These are phyloP conservation scores for Tuber borchii DNA, from an alignment of 495 filamentous ascomycete genomes.

Conservation along the genomic window DNA sequence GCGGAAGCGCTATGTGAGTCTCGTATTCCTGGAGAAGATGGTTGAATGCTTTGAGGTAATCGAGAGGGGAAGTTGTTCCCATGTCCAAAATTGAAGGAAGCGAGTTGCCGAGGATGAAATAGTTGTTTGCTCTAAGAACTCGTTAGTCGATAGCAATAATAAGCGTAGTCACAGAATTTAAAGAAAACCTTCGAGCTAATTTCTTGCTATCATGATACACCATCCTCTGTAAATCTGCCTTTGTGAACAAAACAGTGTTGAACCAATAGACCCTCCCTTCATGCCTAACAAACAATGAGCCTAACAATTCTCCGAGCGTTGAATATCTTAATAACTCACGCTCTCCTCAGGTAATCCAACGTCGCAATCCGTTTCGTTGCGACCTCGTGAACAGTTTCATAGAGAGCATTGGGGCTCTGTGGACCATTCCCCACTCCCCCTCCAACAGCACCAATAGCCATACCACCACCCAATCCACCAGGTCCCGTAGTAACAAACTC, in stretches of 20 bases:
- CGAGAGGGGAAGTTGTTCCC: slow-evolving; percentile 63
- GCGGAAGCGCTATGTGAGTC: slow-evolving; percentile 51
- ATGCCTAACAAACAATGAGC: slow-evolving; percentile 53
- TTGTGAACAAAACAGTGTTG: slow-evolving; percentile 87
- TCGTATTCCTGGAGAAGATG: slow-evolving; percentile 87
- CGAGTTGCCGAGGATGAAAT: slow-evolving; percentile 84
- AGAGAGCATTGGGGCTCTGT: slow-evolving; percentile 60
- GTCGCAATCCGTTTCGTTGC: slow-evolving; percentile 94
- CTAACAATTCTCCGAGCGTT: neutral
- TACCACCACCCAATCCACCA: slow-evolving; percentile 15
- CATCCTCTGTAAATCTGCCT: slow-evolving; percentile 68
- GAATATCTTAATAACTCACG: slow-evolving; percentile 52
- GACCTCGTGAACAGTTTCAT: slow-evolving; percentile 82
- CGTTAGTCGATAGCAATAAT: slow-evolving; percentile 8
- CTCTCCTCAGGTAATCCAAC: slow-evolving; percentile 83
- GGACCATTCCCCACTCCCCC: slow-evolving; percentile 43
- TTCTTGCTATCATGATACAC: slow-evolving; percentile 79
- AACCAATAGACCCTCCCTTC: slow-evolving; percentile 96
- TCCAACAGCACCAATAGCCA: slow-evolving; percentile 17
- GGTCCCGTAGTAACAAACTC: slow-evolving; percentile 18
- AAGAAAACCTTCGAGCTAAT: slow-evolving; percentile 57
- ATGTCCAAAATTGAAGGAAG: slow-evolving; percentile 83
- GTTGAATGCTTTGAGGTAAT: slow-evolving; percentile 83
- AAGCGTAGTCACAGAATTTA: neutral
- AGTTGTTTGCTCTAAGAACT: slow-evolving; percentile 64